Conservation (phyloP, 306 rosid genomes). For the Medicago arabica region DNA sequence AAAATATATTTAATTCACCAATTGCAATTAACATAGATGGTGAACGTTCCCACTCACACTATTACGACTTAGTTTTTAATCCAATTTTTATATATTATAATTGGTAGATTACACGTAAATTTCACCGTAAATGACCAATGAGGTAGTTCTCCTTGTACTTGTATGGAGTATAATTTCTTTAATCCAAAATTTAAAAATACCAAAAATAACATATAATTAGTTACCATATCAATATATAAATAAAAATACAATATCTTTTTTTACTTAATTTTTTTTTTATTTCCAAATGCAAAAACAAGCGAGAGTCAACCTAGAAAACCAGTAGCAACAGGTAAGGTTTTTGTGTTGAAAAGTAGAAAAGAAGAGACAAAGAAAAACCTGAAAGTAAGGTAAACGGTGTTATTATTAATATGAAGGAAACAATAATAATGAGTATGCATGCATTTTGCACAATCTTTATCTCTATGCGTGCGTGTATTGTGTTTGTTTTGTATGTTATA, state of each 20-base stretch:
- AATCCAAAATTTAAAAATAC: too few species aligned
- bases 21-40: too few species aligned
- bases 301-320: slow-evolving; percentile 22
- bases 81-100: too few species aligned
- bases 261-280: too few species aligned
- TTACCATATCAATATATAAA: not conserved
- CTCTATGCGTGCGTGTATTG: slow-evolving; percentile 2
- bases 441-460: slow-evolving; percentile 14
- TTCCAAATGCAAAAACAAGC: not conserved
- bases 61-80: too few species aligned
- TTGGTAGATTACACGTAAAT: too few species aligned
- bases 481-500: not conserved
- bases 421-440: not conserved
- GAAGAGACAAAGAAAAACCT: slow-evolving; percentile 1
- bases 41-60: too few species aligned
- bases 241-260: too few species aligned
- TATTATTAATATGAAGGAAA: not conserved
- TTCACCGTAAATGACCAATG: too few species aligned
- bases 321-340: not conserved
- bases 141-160: too few species aligned
- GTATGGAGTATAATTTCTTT: too few species aligned
- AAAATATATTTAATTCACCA: too few species aligned
- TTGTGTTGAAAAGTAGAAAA: not conserved
- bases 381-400: slow-evolving; percentile 2
- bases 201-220: not conserved